These are phyloP conservation scores for Stylonectria norvegica DNA, from an alignment of 2,329 filamentous ascomycete genomes.

Conservation along the genomic window DNA sequence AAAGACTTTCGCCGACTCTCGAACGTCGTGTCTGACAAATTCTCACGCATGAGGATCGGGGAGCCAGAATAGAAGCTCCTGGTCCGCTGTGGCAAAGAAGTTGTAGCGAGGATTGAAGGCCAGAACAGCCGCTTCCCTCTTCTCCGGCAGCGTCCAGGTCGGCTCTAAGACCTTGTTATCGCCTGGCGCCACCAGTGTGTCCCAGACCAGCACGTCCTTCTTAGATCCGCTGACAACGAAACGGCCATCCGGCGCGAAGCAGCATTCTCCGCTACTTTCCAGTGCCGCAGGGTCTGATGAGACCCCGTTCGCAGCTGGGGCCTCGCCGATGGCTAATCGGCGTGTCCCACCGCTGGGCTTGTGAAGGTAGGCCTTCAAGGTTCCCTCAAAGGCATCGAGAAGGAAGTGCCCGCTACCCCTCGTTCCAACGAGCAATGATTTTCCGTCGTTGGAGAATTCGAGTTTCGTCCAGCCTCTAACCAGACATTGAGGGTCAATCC, in stretches of 20 bases:
- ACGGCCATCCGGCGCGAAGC: slow-evolving; percentile 84
- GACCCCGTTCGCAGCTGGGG: slow-evolving; percentile 31
- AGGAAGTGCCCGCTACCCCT: slow-evolving; percentile 83
- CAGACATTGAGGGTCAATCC: slow-evolving; percentile 53
- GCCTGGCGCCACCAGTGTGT: slow-evolving; percentile 58
- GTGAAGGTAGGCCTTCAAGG: slow-evolving; percentile 69
- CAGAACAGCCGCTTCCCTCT: slow-evolving; percentile 68
- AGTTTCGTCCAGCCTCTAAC: slow-evolving; percentile 80
- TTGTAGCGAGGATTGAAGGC: slow-evolving; percentile 91
- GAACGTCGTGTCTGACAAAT: neutral
- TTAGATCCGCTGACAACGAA: slow-evolving; percentile 80
- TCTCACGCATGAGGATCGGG: slow-evolving; percentile 60
- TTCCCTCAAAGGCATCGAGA: slow-evolving; percentile 87
- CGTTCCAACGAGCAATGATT: slow-evolving; percentile 78
- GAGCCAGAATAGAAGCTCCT: slow-evolving; percentile 76
- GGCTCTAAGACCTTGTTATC: slow-evolving; percentile 61
- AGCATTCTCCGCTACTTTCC: slow-evolving; percentile 72
- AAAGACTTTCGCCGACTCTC: neutral
- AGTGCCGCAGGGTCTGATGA: slow-evolving; percentile 38
- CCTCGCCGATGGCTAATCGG: slow-evolving; percentile 53
- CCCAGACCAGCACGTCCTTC: slow-evolving; percentile 80
- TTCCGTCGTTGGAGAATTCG: slow-evolving; percentile 95
- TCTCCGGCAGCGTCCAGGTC: slow-evolving; percentile 60
- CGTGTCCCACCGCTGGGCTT: slow-evolving; percentile 53
- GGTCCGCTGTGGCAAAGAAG: slow-evolving; percentile 85